phyloP scores from a whole-genome alignment of 768 basidiomycete genomes.

The Neoboletus brunneissimus region DNA sequence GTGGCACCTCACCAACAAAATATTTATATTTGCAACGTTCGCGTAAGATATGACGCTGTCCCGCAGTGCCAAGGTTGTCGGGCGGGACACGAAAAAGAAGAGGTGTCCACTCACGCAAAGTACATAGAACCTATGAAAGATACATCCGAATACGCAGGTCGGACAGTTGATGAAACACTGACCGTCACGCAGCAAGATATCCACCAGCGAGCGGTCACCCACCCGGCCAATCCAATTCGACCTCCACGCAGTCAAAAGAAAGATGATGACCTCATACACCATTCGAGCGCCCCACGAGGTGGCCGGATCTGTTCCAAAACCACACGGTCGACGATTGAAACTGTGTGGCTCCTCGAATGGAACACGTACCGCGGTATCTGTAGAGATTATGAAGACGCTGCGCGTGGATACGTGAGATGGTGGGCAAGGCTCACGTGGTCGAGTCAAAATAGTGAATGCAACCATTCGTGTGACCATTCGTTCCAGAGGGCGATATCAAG shows the following conservation, averaged over 20 bases:
- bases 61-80: neutral
- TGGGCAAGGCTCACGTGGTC: neutral
- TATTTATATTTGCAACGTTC: conserved; percentile 9
- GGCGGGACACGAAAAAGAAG: neutral
- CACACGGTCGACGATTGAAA: neutral
- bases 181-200: too few species aligned
- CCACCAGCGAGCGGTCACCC: too few species aligned
- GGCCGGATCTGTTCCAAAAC: conserved; percentile 2
- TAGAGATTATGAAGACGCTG: neutral
- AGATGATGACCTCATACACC: conserved; percentile 7
- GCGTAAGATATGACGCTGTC: conserved; percentile 11
- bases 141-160: neutral
- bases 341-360: neutral
- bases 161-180: neutral
- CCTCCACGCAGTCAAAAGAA: neutral
- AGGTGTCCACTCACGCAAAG: conserved; percentile 11
- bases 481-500: neutral
- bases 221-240: too few species aligned
- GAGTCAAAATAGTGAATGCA: neutral
- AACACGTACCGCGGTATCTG: conserved; percentile 13
- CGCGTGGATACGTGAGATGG: neutral
- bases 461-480: neutral
- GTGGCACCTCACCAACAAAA: conserved; percentile 7
- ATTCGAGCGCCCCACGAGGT: conserved; percentile 13
- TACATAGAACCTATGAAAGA: conserved; percentile 12